phyloP scores from a whole-genome alignment of 2,329 filamentous ascomycete genomes.

The Hymenoscyphus linearis region DNA sequence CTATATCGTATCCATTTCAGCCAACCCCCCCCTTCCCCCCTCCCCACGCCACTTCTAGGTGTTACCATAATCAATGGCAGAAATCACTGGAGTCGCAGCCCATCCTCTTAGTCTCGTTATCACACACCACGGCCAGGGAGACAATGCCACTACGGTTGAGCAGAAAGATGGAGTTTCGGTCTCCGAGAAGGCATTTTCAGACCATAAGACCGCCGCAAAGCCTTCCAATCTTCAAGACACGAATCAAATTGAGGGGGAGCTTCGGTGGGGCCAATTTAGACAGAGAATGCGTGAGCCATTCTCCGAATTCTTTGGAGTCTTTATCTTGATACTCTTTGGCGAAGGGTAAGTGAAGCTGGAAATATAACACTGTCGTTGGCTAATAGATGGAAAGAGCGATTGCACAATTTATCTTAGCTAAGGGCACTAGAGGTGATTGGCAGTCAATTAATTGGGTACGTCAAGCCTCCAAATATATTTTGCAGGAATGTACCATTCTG shows the following conservation, averaged over 20 bases:
- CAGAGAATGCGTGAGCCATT: slow-evolving; percentile 36
- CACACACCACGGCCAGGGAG: background rate
- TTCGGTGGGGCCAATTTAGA: slow-evolving; percentile 23
- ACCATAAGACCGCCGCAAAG: background rate
- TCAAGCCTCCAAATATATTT: background rate
- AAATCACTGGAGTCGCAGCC: background rate
- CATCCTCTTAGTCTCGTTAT: background rate
- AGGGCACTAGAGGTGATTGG: slow-evolving; percentile 22
- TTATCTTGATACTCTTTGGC: slow-evolving; percentile 65
- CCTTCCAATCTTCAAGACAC: slow-evolving; percentile 11
- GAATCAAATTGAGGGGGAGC: slow-evolving; percentile 21
- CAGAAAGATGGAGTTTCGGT: background rate
- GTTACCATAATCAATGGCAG: background rate
- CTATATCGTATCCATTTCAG: background rate
- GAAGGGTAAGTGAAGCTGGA: slow-evolving; percentile 43
- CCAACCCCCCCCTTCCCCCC: too few species aligned
- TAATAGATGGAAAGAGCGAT: slow-evolving; percentile 38
- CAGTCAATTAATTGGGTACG: slow-evolving; percentile 29
- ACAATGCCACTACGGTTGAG: background rate
- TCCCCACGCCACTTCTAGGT: background rate
- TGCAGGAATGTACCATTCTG: background rate
- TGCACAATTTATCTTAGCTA: slow-evolving; percentile 57
- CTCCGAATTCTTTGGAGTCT: slow-evolving; percentile 64
- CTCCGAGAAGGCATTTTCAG: background rate
- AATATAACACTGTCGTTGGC: background rate